Evolutionary conservation across 192 early-diverging fungal species (phyloP), one percentile per base, ranked within the genome.

Genomic region (Backusella tarrabulga): DNA sequence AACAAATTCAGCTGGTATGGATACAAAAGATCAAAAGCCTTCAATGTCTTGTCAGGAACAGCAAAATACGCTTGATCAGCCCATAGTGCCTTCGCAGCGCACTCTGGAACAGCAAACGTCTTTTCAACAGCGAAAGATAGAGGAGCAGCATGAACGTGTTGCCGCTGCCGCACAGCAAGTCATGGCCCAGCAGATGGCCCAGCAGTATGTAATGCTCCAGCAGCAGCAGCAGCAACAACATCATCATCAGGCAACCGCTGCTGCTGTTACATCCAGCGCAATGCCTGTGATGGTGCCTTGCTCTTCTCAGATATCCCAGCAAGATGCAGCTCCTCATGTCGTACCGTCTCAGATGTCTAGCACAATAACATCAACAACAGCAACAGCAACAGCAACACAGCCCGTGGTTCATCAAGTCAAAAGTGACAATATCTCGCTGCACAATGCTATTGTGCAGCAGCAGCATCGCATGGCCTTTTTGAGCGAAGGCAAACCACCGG

Each of bases 371-470:
- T n/a, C 71, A 34, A 9, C 38, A 40, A 2, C 38, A 40, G 3
- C 11, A 38, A 0, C 36, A 38, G 0, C 36, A 38, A 0, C 38
- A 40, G 12, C 38, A 40, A 3, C 38, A 12, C 38, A 40, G 38
- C 66, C 71, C 46, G 35, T 72, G 44, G 19, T 78, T 19, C 77
- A 78, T 26, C 77, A 78, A 34, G 66, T 67, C 15, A 72, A 73
- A 32, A 73, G 72, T 44, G 70, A 78, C 19, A 78, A 68, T 19
- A 42, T 73, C 21, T 56, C 77, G 5, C 52, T 78, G 17, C 71
- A 78, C 15, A 73, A 73, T 41, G 72, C 77, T 6, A 41, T 73
- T 15, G 60, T 71, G 32, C 80, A 81, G 50, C 67, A 70, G 29
- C 44, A 69, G 29, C 60, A 71, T 21, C 74, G n/a, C 11, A 76